Evolutionary conservation across 371 early-diverging fungal species (phyloP).

Genomic region (Apophysomyces trapeziformis): DNA sequence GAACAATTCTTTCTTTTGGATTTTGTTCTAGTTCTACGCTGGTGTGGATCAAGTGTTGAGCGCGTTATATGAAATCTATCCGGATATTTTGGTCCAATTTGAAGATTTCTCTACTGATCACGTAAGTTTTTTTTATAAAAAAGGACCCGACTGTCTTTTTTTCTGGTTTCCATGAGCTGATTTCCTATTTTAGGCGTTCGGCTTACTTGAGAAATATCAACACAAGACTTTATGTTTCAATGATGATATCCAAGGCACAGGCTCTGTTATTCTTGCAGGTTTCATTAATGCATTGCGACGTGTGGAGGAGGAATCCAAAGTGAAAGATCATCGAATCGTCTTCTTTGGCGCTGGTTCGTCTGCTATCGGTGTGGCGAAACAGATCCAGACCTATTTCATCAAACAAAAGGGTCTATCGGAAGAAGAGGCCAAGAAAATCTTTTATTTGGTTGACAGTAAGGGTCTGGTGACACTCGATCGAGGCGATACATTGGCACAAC

Average conservation of each 20-base stretch:
- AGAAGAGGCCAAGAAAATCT: constrained; percentile 74
- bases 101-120: constrained; percentile 94
- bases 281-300: constrained; percentile 85
- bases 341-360: constrained; percentile 91
- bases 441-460: constrained; percentile 89
- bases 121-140: constrained; percentile 16
- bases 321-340: constrained; percentile 80
- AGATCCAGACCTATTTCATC: constrained; percentile 77
- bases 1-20: background rate
- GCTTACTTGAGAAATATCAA: constrained; percentile 69
- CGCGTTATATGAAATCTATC: constrained; percentile 70
- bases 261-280: constrained; percentile 90
- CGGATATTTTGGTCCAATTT: constrained; percentile 85
- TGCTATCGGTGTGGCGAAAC: constrained; percentile 89
- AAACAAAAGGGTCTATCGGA: constrained; percentile 67
- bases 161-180: background rate
- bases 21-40: constrained; percentile 65
- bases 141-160: constrained; percentile 18
- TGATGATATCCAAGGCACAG: constrained; percentile 79
- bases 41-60: constrained; percentile 83
- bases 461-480: constrained; percentile 83
- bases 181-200: constrained; percentile 59
- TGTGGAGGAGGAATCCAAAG: constrained; percentile 51
- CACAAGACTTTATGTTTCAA: constrained; percentile 75
- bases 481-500: constrained; percentile 81